phyloP scores from a whole-genome alignment of 129 eudicot species.

The Rutidosis leptorrhynchoides region DNA sequence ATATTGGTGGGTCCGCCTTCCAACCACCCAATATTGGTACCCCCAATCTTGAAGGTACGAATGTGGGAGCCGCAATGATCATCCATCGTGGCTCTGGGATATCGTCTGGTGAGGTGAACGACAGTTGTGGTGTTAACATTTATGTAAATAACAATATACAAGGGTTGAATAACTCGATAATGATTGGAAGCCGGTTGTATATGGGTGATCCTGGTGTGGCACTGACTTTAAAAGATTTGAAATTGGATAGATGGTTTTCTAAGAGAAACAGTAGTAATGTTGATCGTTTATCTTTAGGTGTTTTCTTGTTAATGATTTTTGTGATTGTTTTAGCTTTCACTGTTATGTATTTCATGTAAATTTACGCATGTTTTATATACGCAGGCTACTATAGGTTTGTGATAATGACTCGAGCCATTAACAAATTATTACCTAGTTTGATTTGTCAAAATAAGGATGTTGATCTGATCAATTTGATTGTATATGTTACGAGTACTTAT shows the following conservation, averaged over 20 bases:
- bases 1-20: constrained; percentile 20
- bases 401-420: background rate
- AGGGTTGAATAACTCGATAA: constrained; percentile 64
- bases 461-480: background rate
- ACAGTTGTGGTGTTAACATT: constrained; percentile 53
- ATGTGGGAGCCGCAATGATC: constrained; percentile 56
- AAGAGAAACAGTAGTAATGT: constrained; percentile 16
- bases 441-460: background rate
- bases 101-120: constrained; percentile 35
- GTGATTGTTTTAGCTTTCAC: constrained; percentile 25
- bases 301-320: constrained; percentile 18
- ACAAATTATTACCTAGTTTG: background rate
- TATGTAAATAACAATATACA: constrained; percentile 63
- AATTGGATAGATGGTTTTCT: constrained; percentile 35
- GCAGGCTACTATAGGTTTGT: background rate
- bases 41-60: constrained; percentile 45
- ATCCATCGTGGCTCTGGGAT: constrained; percentile 25
- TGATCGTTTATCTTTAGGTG: constrained; percentile 9
- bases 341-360: constrained; percentile 24
- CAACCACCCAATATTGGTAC: constrained; percentile 22
- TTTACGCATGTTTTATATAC: background rate
- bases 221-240: constrained; percentile 37
- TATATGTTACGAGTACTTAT: background rate
- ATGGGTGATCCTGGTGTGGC: constrained; percentile 67
- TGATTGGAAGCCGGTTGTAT: constrained; percentile 63